Base-by-base conservation (phyloP, 345 rosid species). In the Citrus mangshanensis region DNA sequence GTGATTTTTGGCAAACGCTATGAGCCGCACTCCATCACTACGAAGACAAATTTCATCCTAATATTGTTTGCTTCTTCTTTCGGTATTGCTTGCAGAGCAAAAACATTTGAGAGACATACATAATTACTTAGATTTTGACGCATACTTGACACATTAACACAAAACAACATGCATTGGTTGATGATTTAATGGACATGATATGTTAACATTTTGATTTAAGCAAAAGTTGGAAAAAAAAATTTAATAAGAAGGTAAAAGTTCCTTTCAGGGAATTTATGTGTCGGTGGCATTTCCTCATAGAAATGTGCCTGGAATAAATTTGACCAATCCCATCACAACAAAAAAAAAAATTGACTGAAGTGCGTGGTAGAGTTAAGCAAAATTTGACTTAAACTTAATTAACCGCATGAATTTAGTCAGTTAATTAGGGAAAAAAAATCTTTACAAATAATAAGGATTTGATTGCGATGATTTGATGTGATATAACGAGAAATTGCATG, bases 401-500 rank as follows among this genome's bases (percentile, higher is more conserved):
- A 54, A 54, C 58, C 58, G 42, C 77, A 67, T 32, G 10, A 72
- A 66, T 72, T 34, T 59, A 42, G 32, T 59, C 78, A 34, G 35
- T n/a, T 34, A 72, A 72, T 38, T 77, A 30, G 62, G 35, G 1
- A 0, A 34, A 35, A 35, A 40, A 64, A 19, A 14, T 67, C 14
- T 68, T 34, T 32, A 3, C 16, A 40, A 70, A 28, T 3, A 35
- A 64, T 35, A 0, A 6, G 40, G 72, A 62, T 42, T 78, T 42
- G 79, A 38, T 24, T 28, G 68, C 35, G 10, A 64, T 28, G 24
- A 32, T 35, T 24, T 75, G 84, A 81, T 72, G 85, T 72, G 86
- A 86, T 34, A 32, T 42, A 24, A 35, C 79, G 65, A 59, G 77
- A 59, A 9, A 4, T 25, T 64, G 82, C 89, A 86, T 85, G 91